Evolutionary conservation across 352 stramenopile genomes (phyloP).

Genomic region (Phytophthora multivora): DNA sequence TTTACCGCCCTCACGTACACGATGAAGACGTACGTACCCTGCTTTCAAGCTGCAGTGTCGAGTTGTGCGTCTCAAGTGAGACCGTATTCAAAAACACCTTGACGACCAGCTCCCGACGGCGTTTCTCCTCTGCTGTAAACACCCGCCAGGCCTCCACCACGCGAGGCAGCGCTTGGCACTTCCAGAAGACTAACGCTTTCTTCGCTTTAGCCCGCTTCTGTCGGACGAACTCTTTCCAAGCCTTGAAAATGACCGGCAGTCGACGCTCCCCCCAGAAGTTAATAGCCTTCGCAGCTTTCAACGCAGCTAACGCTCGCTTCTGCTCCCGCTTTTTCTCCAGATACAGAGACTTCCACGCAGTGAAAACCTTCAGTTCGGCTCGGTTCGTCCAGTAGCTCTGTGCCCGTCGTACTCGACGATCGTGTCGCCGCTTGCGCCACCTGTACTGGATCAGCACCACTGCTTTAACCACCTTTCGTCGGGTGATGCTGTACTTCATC

Average conservation of each 20-base stretch:
- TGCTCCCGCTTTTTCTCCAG: constrained; percentile 19
- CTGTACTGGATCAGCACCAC: constrained; percentile 64
- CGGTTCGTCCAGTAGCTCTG: constrained; percentile 69
- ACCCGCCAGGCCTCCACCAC: constrained; percentile 59
- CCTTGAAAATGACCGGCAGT: constrained; percentile 47
- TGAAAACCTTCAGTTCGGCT: constrained; percentile 55
- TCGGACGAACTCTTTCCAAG: constrained; percentile 50
- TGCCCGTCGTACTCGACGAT: constrained; percentile 55
- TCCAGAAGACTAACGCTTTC: constrained; percentile 73
- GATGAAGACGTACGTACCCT: constrained; percentile 34
- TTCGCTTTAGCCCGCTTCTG: constrained; percentile 49
- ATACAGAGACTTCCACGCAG: constrained; percentile 46
- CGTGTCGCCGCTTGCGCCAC: constrained; percentile 54
- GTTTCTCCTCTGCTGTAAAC: constrained; percentile 33
- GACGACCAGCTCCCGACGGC: constrained; percentile 41
- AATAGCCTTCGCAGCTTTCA: constrained; percentile 55
- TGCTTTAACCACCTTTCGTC: constrained; percentile 35
- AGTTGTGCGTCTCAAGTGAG: constrained; percentile 76
- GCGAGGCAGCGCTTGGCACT: constrained; percentile 62
- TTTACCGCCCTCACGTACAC: too few species aligned
- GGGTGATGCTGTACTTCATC: constrained; percentile 45
- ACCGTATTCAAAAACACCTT: constrained; percentile 70
- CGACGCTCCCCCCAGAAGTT: constrained; percentile 66
- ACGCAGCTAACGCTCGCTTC: constrained; percentile 30
- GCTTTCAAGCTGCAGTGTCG: constrained; percentile 49